Base-by-base conservation (phyloP, 306 rosid genomes). In the Vachellia pachyceras region DNA sequence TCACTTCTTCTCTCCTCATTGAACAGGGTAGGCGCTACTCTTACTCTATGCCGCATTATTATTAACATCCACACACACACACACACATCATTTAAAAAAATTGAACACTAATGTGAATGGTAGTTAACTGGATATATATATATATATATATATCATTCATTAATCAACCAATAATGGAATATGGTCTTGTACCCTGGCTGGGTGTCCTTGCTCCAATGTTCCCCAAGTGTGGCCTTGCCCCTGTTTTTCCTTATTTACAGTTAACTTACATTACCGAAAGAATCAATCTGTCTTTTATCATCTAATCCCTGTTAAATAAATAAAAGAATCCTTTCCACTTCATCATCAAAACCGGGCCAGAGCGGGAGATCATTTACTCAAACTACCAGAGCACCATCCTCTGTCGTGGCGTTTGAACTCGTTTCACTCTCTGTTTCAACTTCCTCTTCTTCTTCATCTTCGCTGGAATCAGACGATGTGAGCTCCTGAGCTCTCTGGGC, bases 401-500 rank as follows among this genome's bases (percentile, higher is more conserved):
- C 54, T 15, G 39, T 7, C 5, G 69, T 35, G 37, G 10, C n/a
- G 23, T 67, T 40, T 23, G 80, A 72, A 68, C 14, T 18, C 10
- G 45, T 7, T 10, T 10, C 22, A 22, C 75, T 52, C 3, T 77
- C 46, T 41, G 58, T 45, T 69, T 82, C 63, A 3, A 61, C 25
- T 0, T 77, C 22, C 7, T 44, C 49, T 3, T 84, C 29, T 0
- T 69, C 78, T 8, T 3, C 77, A 0, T 68, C 85, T 10, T 74
- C 85, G 18, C 66, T 63, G 18, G 86, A 6, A 74, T 82, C 82
- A 1, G 80, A 72, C 1, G 89, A 80, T 3, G 99, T 95, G 13
- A 95, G 85, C 64, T 84, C 86, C 77, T 88, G 81, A 6, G 99
- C 97, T 58, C 97, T 80, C 39, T 77, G 67, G 3, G 89, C 94